Evolutionary conservation across 169 alveolate genomes (phyloP).

Genomic region (Cryptosporidium tyzzeri): DNA sequence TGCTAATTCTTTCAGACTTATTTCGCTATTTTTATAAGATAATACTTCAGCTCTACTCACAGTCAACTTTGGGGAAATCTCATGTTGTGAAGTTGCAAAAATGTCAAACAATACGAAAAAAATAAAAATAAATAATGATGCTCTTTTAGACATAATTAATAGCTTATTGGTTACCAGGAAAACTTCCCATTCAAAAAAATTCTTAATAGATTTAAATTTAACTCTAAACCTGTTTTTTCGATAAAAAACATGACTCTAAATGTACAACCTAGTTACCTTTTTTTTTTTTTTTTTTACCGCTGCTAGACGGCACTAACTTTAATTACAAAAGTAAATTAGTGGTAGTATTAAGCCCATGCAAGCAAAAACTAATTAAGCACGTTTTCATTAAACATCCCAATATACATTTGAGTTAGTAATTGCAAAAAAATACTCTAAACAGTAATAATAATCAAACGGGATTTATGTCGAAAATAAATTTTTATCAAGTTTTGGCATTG

Average conservation of each 20-base stretch:
- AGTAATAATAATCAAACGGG: background rate
- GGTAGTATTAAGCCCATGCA: background rate
- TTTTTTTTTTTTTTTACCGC: background rate
- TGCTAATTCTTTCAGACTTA: slow-evolving; percentile 5
- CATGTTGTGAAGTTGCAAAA: background rate
- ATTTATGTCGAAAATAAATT: background rate
- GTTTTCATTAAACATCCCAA: background rate
- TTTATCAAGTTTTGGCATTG: background rate
- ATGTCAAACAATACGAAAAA: background rate
- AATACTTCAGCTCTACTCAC: no score
- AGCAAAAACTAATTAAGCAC: background rate
- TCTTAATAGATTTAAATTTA: background rate
- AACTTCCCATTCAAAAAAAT: background rate
- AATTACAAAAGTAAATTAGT: background rate
- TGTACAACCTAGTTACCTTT: background rate
- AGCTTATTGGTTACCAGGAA: background rate
- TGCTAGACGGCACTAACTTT: background rate
- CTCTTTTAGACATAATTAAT: background rate
- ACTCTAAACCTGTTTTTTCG: background rate
- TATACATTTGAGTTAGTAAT: no score
- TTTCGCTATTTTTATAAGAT: background rate
- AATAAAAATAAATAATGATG: background rate
- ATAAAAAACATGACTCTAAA: background rate
- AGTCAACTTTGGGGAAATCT: background rate
- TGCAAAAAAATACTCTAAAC: no score